Percentiles rank a stretch among this genome's conserved stretches.
These are phyloP conservation scores for Yamadazyma ubonensis DNA, from an alignment of 805 yeast genomes.

Conservation along the genomic window DNA sequence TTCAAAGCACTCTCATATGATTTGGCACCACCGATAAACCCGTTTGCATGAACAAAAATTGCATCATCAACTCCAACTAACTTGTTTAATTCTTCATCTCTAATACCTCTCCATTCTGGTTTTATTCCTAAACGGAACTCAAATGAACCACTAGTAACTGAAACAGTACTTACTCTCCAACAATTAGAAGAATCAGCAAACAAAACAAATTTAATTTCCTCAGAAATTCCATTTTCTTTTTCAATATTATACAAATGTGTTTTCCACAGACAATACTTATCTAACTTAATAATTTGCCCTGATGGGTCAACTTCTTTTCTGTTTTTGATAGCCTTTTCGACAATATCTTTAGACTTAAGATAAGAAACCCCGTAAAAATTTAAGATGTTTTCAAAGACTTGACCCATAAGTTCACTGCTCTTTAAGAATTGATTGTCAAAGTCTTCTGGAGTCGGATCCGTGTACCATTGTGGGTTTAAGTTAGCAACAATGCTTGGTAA, in stretches of 20 bases:
- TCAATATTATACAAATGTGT: slow-evolving; percentile 83
- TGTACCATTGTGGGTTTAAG: slow-evolving; percentile 85
- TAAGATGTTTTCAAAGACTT: slow-evolving; percentile 66
- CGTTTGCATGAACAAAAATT: slow-evolving; percentile 92
- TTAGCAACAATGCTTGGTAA: slow-evolving; percentile 76
- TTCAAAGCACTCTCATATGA: slow-evolving; percentile 73
- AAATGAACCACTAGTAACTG: slow-evolving; percentile 75
- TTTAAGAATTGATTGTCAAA: slow-evolving; percentile 64
- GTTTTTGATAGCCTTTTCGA: slow-evolving; percentile 62
- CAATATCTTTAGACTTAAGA: slow-evolving; percentile 85
- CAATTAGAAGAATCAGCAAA: slow-evolving; percentile 69
- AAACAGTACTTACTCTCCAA: slow-evolving; percentile 91
- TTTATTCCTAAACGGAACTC: slow-evolving; percentile 86
- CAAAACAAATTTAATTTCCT: slow-evolving; percentile 65
- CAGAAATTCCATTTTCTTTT: slow-evolving; percentile 53
- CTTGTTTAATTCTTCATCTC: slow-evolving; percentile 79
- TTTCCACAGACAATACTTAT: slow-evolving; percentile 91
- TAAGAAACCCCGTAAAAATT: slow-evolving; percentile 77
- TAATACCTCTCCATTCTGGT: slow-evolving; percentile 90
- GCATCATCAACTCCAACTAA: slow-evolving; percentile 82
- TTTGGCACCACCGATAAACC: slow-evolving; percentile 93
- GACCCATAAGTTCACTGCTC: slow-evolving; percentile 84
- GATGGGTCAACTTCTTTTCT: slow-evolving; percentile 61
- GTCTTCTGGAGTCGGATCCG: slow-evolving; percentile 60
- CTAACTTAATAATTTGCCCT: slow-evolving; percentile 73